Base-by-base conservation (phyloP, 192 early-diverging fungal species). In the Coemansia guatemalensis region DNA sequence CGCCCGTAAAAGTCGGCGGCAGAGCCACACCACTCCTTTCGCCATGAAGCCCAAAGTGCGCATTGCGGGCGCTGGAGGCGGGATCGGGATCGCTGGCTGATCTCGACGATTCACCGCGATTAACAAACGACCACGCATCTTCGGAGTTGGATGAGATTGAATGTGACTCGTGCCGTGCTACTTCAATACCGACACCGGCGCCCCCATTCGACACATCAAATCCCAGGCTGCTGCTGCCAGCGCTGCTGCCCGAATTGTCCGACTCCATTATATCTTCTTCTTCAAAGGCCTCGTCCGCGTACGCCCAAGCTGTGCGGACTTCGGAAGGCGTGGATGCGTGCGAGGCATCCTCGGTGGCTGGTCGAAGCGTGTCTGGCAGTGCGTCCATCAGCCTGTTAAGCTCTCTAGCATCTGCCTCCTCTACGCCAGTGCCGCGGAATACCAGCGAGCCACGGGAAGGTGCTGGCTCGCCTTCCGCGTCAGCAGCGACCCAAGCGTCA, bases 1-100 rank as follows among this genome's bases (percentile, higher is more conserved):
- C 73, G 1, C 57, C 56, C 2, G 78, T 75, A 30, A 81, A 75
- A 1, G 68, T 67, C 12, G 68, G 66, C 14, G 77, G 71, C 22
- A 47, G 48, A 41, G 44, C 21, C 12, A 33, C 30, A 12, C 33
- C 49, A 2, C n/a, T 20, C 33, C 22, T 17, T 3, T 52, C 17
- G 4, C 14, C 33, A 33, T 55, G 14, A 44, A 12, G 4, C 39
- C 39, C 20, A 39, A 48, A 39, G 32, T 23, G 8, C 24, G 17
- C 14, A 17, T 17, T 12, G 2, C 14, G 39, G 14, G 12, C 14
- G 39, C 39, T 44, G 39, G 33, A 35, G 33, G 39, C 17, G 39
- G 39, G 39, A 25, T 25, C 52, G 7, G 23, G 52, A 29, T 29
- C 52, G 52, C 29, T 32, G 2, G 27, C 48, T 17, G 60, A n/a